A percentile compares a stretch with the other conserved stretches of the same genome.
Conservation (phyloP, 1,284 basidiomycete genomes). For the Neolentinus lepideus region DNA sequence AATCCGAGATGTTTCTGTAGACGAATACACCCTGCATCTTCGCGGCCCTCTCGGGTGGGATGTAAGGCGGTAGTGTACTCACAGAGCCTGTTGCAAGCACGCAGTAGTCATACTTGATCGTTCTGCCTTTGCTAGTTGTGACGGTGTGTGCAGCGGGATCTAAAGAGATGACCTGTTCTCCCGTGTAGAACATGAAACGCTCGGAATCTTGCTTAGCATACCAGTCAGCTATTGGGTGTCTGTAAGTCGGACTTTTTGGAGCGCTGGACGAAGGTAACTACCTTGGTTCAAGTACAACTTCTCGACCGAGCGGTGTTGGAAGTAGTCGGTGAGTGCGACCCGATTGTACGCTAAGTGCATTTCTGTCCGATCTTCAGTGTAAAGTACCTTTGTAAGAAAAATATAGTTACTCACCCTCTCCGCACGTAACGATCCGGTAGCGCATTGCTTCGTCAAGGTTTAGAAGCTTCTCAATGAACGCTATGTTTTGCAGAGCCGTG, state of each 20-base stretch:
- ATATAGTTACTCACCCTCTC: constrained; percentile 34
- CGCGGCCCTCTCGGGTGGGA: constrained; percentile 26
- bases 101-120: constrained; percentile 52
- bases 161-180: constrained; percentile 46
- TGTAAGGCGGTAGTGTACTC: constrained; percentile 60
- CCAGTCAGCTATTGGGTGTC: constrained; percentile 34
- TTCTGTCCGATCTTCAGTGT: not conserved
- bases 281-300: constrained; percentile 59
- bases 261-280: constrained; percentile 11
- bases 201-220: constrained; percentile 51
- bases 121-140: constrained; percentile 38
- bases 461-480: constrained; percentile 63
- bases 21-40: constrained; percentile 53
- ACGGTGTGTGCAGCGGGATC: constrained; percentile 38
- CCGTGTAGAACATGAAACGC: constrained; percentile 44
- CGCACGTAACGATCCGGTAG: constrained; percentile 55
- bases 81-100: constrained; percentile 70
- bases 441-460: constrained; percentile 40
- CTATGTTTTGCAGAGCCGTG: constrained; percentile 29
- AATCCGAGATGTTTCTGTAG: constrained; percentile 66
- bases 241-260: not conserved
- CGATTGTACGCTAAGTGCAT: constrained; percentile 35
- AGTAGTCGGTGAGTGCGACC: constrained; percentile 59
- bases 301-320: constrained; percentile 56
- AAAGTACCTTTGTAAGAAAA: not conserved